Conservation (phyloP, 202 grass and related monocot genomes). For the Setaria viridis region DNA sequence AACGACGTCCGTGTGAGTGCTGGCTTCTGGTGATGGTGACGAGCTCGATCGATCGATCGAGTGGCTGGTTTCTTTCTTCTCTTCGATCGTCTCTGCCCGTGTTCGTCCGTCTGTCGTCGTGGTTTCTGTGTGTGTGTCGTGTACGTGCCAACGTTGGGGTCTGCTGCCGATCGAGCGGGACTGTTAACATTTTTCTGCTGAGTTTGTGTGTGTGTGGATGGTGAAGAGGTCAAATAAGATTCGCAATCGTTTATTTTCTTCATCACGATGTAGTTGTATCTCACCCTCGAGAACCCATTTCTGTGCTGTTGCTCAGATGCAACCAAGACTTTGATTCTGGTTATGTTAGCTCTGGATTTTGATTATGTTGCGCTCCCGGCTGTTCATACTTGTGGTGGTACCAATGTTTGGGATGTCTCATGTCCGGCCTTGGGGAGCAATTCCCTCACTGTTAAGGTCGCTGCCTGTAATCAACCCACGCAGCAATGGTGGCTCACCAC, state of each 20-base stretch:
- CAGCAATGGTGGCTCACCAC: too few relatives aligned
- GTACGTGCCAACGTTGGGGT: neutral
- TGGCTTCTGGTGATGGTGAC: neutral
- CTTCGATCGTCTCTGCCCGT: neutral
- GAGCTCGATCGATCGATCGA: neutral
- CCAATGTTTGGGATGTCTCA: too few relatives aligned
- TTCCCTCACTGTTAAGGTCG: too few relatives aligned
- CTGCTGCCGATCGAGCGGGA: neutral
- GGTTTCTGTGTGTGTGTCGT: neutral
- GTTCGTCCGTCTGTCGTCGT: neutral
- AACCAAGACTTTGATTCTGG: too few relatives aligned
- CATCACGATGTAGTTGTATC: neutral
- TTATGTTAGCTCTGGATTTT: too few relatives aligned
- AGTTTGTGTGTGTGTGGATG: neutral
- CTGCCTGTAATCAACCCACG: too few relatives aligned
- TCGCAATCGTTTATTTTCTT: neutral
- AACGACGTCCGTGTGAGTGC: too few relatives aligned
- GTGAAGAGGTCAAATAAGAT: slow-evolving; percentile 10
- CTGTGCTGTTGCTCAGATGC: neutral
- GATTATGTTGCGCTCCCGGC: too few relatives aligned
- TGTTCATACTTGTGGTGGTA: too few relatives aligned
- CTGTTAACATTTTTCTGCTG: slow-evolving; percentile 31
- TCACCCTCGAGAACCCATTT: neutral
- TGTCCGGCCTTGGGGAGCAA: too few relatives aligned
- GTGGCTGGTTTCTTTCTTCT: neutral